Percentiles rank a stretch among this genome's conserved stretches.
phyloP scores from a whole-genome alignment of 1,139 yeast species.

The Yamadazyma diddensiae region DNA sequence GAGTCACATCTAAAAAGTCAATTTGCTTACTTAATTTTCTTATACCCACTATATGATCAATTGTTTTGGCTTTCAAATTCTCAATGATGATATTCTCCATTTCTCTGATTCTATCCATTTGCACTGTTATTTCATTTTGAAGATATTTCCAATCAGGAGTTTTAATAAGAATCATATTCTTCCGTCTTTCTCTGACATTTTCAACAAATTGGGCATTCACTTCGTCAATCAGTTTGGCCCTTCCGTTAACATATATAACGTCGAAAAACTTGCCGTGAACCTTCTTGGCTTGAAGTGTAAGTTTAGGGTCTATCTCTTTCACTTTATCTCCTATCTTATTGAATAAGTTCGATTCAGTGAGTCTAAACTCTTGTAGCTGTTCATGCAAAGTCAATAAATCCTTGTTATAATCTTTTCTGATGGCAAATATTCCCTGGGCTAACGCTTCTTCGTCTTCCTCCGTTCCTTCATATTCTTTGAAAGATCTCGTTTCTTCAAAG shows the following conservation, averaged over 20 bases:
- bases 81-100: constrained; percentile 48
- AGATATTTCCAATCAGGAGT: constrained; percentile 33
- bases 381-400: constrained; percentile 29
- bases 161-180: constrained; percentile 28
- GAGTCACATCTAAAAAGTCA: constrained; percentile 70
- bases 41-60: constrained; percentile 37
- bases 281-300: constrained; percentile 24
- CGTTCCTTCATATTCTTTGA: constrained; percentile 2
- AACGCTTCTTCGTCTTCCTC: constrained; percentile 5
- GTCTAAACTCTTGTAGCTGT: constrained; percentile 26
- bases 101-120: constrained; percentile 23
- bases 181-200: constrained; percentile 27
- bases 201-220: constrained; percentile 14
- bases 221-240: constrained; percentile 24
- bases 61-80: constrained; percentile 35
- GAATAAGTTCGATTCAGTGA: constrained; percentile 23
- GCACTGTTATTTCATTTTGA: constrained; percentile 25
- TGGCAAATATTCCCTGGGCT: constrained; percentile 23
- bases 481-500: constrained; percentile 18
- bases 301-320: constrained; percentile 26
- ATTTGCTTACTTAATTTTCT: constrained; percentile 45
- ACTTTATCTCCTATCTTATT: constrained; percentile 19
- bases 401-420: constrained; percentile 27
- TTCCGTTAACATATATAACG: constrained; percentile 34
- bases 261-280: constrained; percentile 32